Evolutionary conservation across 1,139 yeast species (phyloP), one percentile per base, ranked within the genome.

Genomic region (Candida albicans): DNA sequence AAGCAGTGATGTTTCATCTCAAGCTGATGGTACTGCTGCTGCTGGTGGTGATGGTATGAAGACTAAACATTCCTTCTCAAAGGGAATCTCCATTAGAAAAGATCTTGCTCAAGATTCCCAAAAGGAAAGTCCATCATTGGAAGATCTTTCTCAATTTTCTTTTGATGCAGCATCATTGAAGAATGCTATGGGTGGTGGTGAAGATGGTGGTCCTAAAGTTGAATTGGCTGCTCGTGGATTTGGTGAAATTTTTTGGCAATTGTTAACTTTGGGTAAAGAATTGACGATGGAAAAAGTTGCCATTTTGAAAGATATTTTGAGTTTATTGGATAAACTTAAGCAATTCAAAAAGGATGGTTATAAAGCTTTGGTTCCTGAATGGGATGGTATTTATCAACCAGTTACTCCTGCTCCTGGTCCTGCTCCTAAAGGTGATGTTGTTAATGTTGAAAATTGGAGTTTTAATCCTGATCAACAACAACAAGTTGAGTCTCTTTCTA

Each of bases 161-260:
- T 15, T 9, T 28, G 14, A 30, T 28, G 12, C 15, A 10, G 12
- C 5, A 22, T 15, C 15, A n/a, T 26, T 18, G 10, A n/a, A 28
- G n/a, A 12, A 33, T 27, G 41, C 22, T 18, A 34, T 15, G 29
- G 28, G 27, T 36, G 37, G 2, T 37, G 39, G 22, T 15, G 36
- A 14, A 26, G 24, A 33, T 36, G 35, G 34, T 27, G 25, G 33
- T 42, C 31, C 38, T 30, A 37, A 33, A 26, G 39, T 40, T 35
- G 43, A 44, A 29, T 33, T 41, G 37, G 43, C 36, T 27, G 15
- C 44, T 4, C 40, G 46, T n/a, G 51, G 52, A 7, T 44, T 48
- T 39, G 40, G 45, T 12, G 46, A 46, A n/a, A 36, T 43, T 24
- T 43, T 49, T 41, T 49, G 52, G 52, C 48, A 45, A 36, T 43